Conservation (phyloP, 306 rosid species). For the Rosa chinensis region DNA sequence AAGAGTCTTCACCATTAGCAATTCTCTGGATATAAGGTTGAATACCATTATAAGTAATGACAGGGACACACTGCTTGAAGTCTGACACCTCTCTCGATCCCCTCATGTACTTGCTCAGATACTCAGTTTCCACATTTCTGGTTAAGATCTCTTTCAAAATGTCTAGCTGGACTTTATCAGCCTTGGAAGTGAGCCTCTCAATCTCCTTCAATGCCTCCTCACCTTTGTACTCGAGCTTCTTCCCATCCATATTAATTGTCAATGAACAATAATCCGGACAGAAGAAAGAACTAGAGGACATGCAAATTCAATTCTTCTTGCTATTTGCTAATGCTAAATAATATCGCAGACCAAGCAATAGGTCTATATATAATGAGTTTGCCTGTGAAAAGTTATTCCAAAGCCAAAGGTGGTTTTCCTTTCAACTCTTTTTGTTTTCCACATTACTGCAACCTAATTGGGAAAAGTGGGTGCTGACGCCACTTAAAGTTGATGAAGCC, state of each 20-base stretch:
- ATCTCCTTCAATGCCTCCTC: slow-evolving; percentile 79
- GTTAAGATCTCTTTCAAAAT: slow-evolving; percentile 62
- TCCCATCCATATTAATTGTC: slow-evolving; percentile 57
- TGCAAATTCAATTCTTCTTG: background rate
- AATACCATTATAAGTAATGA: slow-evolving; percentile 49
- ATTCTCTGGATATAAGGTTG: slow-evolving; percentile 67
- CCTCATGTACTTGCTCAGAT: slow-evolving; percentile 56
- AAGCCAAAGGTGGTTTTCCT: slow-evolving; percentile 10
- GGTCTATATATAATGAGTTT: slow-evolving; percentile 39
- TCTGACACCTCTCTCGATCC: slow-evolving; percentile 35
- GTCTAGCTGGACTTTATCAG: slow-evolving; percentile 64
- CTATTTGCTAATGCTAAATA: slow-evolving; percentile 10
- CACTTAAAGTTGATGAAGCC: slow-evolving; percentile 33
- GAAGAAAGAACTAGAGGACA: slow-evolving; percentile 5
- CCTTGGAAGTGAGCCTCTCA: slow-evolving; percentile 68
- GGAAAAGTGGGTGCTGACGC: slow-evolving; percentile 42
- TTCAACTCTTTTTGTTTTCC: slow-evolving; percentile 15
- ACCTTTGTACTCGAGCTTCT: slow-evolving; percentile 86
- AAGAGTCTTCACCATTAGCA: slow-evolving; percentile 77
- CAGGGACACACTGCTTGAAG: slow-evolving; percentile 64
- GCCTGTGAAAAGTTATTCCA: slow-evolving; percentile 17
- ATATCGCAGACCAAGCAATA: slow-evolving; percentile 32
- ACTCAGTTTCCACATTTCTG: slow-evolving; percentile 64
- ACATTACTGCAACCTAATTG: slow-evolving; percentile 32
- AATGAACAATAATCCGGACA: background rate